phyloP scores from a whole-genome alignment of 306 rosid genomes.

The Astragalus membranaceus region DNA sequence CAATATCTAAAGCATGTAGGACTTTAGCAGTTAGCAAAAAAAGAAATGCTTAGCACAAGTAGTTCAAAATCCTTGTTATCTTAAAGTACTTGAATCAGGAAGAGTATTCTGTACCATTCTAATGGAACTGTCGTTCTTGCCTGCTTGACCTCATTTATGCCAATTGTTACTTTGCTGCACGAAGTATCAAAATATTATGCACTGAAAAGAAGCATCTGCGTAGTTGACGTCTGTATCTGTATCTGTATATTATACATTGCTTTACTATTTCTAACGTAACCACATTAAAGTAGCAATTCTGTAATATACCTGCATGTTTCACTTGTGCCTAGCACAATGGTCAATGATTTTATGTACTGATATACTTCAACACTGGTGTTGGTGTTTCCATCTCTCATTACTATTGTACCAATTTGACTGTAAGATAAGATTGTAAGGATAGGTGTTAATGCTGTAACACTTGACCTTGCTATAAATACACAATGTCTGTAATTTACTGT shows the following conservation, averaged over 20 bases:
- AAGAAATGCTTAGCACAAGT: not conserved
- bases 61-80: not conserved
- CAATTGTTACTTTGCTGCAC: not conserved
- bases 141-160: not conserved
- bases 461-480: constrained; percentile 7
- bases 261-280: not conserved
- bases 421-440: not conserved
- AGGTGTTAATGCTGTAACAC: constrained; percentile 5
- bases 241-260: not conserved
- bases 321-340: not conserved
- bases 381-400: not conserved
- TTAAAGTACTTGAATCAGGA: not conserved
- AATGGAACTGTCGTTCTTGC: not conserved
- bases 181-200: not conserved
- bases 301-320: not conserved
- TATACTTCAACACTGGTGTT: not conserved
- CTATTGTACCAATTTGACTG: not conserved
- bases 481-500: not conserved
- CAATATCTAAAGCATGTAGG: not conserved
- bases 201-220: not conserved
- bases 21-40: not conserved
- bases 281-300: not conserved
- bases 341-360: not conserved
- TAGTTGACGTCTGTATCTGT: not conserved
- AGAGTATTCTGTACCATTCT: not conserved